These are phyloP conservation scores for Geranomyces michiganensis DNA, from an alignment of 192 early-diverging fungal genomes.

Conservation along the genomic window DNA sequence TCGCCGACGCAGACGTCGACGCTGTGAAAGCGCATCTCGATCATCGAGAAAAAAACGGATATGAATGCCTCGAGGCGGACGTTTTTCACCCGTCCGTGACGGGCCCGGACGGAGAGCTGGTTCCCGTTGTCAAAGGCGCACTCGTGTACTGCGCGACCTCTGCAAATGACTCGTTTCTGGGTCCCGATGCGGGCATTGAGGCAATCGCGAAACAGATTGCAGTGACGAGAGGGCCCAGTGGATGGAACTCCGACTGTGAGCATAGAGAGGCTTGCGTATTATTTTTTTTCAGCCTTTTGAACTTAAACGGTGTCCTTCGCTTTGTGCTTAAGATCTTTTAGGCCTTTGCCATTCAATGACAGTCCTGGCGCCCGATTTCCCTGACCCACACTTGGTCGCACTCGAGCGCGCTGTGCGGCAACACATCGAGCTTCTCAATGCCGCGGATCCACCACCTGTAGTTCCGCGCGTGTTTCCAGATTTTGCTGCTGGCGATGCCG, in stretches of 20 bases:
- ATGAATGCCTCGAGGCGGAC: slow-evolving; percentile 64
- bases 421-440: not conserved
- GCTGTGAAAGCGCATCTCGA: slow-evolving; percentile 76
- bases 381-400: slow-evolving; percentile 17
- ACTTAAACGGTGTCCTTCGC: not conserved
- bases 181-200: slow-evolving; percentile 60
- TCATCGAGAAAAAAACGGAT: slow-evolving; percentile 91
- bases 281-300: not conserved
- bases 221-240: slow-evolving; percentile 53
- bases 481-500: not conserved
- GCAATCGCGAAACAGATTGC: slow-evolving; percentile 70
- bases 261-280: not conserved
- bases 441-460: not conserved
- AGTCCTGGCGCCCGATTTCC: slow-evolving; percentile 26
- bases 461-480: not conserved
- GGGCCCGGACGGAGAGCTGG: not conserved
- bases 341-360: slow-evolving; percentile 24
- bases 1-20: slow-evolving; percentile 64
- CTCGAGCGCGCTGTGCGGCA: slow-evolving; percentile 18
- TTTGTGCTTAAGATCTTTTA: slow-evolving; percentile 17
- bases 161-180: slow-evolving; percentile 77
- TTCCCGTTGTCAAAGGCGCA: slow-evolving; percentile 51
- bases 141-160: slow-evolving; percentile 80
- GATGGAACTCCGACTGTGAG: slow-evolving; percentile 42
- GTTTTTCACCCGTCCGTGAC: slow-evolving; percentile 52